Evolutionary conservation across 305 asterid genomes (phyloP).

Genomic region (Fraxinus platypoda): DNA sequence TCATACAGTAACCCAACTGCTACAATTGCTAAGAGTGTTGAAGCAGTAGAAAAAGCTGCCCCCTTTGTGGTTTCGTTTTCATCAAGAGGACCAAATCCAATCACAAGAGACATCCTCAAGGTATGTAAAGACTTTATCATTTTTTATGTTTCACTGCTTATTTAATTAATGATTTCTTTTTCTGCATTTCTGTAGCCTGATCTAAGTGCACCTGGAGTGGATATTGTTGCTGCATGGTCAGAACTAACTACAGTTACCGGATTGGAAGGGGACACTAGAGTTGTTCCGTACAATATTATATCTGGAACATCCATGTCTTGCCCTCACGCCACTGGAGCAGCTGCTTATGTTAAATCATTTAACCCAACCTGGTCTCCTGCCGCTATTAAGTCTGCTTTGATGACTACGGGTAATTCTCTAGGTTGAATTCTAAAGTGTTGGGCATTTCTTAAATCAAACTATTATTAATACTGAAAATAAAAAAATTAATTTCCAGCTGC

Average conservation of each 20-base stretch:
- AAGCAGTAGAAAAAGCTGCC: conserved; percentile 25
- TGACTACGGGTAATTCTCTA: conserved; percentile 51
- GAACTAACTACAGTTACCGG: conserved; percentile 40
- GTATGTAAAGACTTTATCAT: conserved; percentile 16
- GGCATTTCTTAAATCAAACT: too few species aligned
- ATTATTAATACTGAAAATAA: too few species aligned
- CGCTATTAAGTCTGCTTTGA: conserved; percentile 62
- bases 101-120: conserved; percentile 49
- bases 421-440: too few species aligned
- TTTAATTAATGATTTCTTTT: not conserved
- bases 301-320: conserved; percentile 76
- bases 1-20: conserved; percentile 46
- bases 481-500: conserved; percentile 30
- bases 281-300: conserved; percentile 49
- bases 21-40: conserved; percentile 41
- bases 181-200: conserved; percentile 48
- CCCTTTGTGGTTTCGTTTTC: conserved; percentile 55
- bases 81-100: conserved; percentile 62
- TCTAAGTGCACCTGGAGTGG: conserved; percentile 62
- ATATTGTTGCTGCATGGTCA: conserved; percentile 78
- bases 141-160: not conserved
- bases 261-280: conserved; percentile 36
- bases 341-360: conserved; percentile 62
- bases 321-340: conserved; percentile 64
- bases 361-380: conserved; percentile 69